Evolutionary conservation across 805 yeast species (phyloP).

Genomic region (Schwanniomyces yamadae): DNA sequence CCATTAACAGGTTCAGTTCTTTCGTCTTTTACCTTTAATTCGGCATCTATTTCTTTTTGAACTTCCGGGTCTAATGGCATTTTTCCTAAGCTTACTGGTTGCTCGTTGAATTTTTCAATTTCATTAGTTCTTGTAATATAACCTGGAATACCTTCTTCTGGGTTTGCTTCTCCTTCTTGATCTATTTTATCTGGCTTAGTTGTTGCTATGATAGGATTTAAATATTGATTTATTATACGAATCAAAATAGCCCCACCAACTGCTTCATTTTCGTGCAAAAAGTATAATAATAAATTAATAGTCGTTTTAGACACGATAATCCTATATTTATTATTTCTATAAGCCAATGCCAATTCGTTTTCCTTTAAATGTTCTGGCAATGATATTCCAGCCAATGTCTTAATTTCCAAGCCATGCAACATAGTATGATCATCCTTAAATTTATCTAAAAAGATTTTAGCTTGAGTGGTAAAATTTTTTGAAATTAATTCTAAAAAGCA

Average conservation of each 20-base stretch:
- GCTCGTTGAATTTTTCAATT: conserved; percentile 62
- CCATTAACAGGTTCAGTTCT: conserved; percentile 32
- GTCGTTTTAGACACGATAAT: conserved; percentile 80
- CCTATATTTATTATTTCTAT: conserved; percentile 68
- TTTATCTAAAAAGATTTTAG: conserved; percentile 73
- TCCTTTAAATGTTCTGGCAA: conserved; percentile 79
- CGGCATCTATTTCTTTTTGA: conserved; percentile 79
- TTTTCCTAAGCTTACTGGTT: conserved; percentile 76
- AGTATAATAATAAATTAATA: conserved; percentile 77
- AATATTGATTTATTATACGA: conserved; percentile 79
- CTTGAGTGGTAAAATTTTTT: conserved; percentile 57
- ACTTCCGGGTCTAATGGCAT: conserved; percentile 86
- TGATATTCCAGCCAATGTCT: conserved; percentile 68
- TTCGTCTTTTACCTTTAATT: conserved; percentile 76
- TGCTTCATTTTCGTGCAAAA: conserved; percentile 86
- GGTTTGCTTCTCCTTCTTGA: conserved; percentile 48
- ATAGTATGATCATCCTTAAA: conserved; percentile 71
- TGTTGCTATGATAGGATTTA: conserved; percentile 51
- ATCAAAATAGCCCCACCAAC: conserved; percentile 88
- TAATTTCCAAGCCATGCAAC: conserved; percentile 76
- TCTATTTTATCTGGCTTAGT: conserved; percentile 41
- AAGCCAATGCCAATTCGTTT: conserved; percentile 76
- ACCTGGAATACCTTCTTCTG: conserved; percentile 53
- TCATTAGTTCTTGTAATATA: conserved; percentile 42
- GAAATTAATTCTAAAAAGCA: conserved; percentile 76